These are phyloP conservation scores for Kodamaea sagamina DNA, from an alignment of 805 yeast genomes.

Conservation along the genomic window DNA sequence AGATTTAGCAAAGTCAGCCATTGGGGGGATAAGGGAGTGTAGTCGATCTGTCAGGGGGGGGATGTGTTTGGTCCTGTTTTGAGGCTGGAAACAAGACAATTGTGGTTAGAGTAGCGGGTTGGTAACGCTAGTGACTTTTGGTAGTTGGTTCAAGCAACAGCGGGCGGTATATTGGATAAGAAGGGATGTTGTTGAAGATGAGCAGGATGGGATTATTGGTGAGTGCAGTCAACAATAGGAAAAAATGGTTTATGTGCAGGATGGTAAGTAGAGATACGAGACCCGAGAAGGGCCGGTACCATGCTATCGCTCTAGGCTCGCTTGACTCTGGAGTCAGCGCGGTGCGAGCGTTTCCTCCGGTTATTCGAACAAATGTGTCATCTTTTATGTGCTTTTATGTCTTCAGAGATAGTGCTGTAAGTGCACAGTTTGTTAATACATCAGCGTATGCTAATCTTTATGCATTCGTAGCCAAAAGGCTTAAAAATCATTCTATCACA, in stretches of 20 bases:
- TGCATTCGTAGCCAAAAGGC: too few relatives aligned
- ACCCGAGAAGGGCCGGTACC: neutral
- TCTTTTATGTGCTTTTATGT: too few relatives aligned
- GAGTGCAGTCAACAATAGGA: neutral
- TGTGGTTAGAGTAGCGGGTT: neutral
- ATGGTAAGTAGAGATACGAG: conserved; percentile 1
- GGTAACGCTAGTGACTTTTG: neutral
- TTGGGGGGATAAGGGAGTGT: conserved; percentile 15
- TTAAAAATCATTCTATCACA: too few relatives aligned
- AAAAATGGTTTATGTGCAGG: conserved; percentile 2
- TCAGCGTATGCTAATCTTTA: too few relatives aligned
- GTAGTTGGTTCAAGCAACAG: too few relatives aligned
- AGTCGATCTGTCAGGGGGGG: neutral
- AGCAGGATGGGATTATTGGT: conserved; percentile 7
- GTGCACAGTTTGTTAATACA: too few relatives aligned
- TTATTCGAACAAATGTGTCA: too few relatives aligned
- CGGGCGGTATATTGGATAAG: neutral
- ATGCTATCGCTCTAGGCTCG: too few relatives aligned
- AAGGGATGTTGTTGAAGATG: conserved; percentile 12
- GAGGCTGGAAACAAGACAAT: neutral
- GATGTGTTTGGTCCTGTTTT: neutral
- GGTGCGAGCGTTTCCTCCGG: too few relatives aligned
- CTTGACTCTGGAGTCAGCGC: too few relatives aligned
- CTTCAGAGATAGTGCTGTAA: too few relatives aligned
- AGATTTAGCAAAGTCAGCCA: conserved; percentile 50